Evolutionary conservation across 805 yeast species (phyloP).

Genomic region (Candida bentonensis): DNA sequence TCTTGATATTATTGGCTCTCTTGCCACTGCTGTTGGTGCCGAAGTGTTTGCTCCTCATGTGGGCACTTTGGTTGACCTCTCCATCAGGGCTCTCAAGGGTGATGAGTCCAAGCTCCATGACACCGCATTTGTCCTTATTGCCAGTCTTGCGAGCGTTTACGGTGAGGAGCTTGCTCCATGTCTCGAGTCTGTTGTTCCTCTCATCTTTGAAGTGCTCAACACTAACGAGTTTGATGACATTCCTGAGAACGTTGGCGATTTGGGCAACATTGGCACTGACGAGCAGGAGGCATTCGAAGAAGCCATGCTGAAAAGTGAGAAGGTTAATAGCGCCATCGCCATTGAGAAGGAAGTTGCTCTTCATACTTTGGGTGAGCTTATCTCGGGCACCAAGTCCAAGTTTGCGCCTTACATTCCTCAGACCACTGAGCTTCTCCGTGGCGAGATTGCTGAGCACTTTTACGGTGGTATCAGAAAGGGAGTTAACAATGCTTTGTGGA

Average conservation of each 20-base stretch:
- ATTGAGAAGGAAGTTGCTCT: constrained; percentile 94
- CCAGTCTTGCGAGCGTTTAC: constrained; percentile 89
- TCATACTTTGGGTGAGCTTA: constrained; percentile 78
- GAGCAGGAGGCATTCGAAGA: constrained; percentile 38
- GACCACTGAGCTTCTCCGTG: constrained; percentile 44
- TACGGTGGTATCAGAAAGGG: constrained; percentile 80
- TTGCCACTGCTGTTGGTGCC: constrained; percentile 95
- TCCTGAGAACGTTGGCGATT: constrained; percentile 26
- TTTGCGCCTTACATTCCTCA: constrained; percentile 66
- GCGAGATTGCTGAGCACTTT: constrained; percentile 67
- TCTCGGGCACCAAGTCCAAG: constrained; percentile 69
- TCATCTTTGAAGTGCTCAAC: constrained; percentile 65
- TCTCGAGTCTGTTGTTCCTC: constrained; percentile 70
- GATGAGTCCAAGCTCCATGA: constrained; percentile 82
- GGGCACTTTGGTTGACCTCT: constrained; percentile 76
- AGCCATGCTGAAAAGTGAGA: constrained; percentile 55
- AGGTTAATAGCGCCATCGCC: constrained; percentile 88
- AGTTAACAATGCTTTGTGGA: constrained; percentile 74
- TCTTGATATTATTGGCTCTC: constrained; percentile 83
- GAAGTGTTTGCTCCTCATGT: constrained; percentile 78
- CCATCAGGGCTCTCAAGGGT: constrained; percentile 62
- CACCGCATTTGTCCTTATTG: constrained; percentile 84
- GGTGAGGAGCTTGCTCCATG: constrained; percentile 81
- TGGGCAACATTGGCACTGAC: constrained; percentile 26
- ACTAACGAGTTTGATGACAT: constrained; percentile 56